Percentiles rank a stretch among this genome's conserved stretches.
phyloP scores from a whole-genome alignment of 2,329 filamentous ascomycete genomes.

The Diaporthe capsici region DNA sequence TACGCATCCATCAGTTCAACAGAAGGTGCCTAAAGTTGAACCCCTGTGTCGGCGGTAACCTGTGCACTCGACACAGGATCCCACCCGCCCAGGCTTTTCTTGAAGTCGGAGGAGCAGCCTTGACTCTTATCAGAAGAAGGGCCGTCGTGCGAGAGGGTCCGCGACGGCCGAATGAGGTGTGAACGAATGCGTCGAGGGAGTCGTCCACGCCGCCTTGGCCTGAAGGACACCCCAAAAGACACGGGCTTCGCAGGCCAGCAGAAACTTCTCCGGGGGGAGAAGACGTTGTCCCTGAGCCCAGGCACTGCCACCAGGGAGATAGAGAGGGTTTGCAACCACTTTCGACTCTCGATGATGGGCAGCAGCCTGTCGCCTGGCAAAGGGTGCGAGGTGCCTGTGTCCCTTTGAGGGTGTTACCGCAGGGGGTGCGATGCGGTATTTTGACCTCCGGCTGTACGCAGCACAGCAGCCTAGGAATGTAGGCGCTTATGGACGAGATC shows the following conservation, averaged over 20 bases:
- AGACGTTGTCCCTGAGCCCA: slow-evolving; percentile 33
- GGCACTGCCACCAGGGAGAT: background rate
- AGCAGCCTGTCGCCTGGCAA: slow-evolving; percentile 29
- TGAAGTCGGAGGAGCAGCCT: slow-evolving; percentile 5
- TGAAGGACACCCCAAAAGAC: slow-evolving; percentile 21
- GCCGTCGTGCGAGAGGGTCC: background rate
- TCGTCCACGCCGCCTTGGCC: slow-evolving; percentile 28
- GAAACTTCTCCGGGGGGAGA: slow-evolving; percentile 10
- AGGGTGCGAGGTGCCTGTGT: slow-evolving; percentile 30
- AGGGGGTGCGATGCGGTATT: slow-evolving; percentile 29
- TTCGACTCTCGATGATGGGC: background rate
- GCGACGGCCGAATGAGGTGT: background rate
- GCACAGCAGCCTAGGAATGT: slow-evolving; percentile 14
- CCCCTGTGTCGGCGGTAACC: slow-evolving; percentile 24
- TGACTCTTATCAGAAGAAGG: background rate
- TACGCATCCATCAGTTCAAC: slow-evolving; percentile 28
- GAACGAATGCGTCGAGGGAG: slow-evolving; percentile 9
- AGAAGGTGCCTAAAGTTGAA: slow-evolving; percentile 19
- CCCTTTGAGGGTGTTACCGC: slow-evolving; percentile 19
- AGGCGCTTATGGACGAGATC: slow-evolving; percentile 20
- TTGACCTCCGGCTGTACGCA: slow-evolving; percentile 24
- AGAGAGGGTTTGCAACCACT: slow-evolving; percentile 28
- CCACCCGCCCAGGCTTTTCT: slow-evolving; percentile 31
- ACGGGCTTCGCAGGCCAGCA: slow-evolving; percentile 28
- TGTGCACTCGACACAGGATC: slow-evolving; percentile 30